Evolutionary conservation across 2,329 filamentous ascomycete genomes (phyloP), one percentile per base, ranked within the genome.

Genomic region (Botrytis pseudocinerea): DNA sequence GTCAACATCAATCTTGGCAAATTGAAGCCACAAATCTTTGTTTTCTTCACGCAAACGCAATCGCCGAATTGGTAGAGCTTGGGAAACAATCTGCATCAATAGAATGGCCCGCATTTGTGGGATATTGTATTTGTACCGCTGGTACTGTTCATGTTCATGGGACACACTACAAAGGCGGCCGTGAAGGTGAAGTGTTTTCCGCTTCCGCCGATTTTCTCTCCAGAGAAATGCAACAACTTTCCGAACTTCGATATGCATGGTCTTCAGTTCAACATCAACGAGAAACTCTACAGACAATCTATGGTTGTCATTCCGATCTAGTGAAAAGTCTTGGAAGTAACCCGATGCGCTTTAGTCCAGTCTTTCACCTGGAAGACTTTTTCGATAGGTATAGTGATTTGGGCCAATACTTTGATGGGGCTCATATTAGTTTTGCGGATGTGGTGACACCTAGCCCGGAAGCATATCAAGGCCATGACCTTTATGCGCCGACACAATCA

Each of bases 1-100:
- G 92, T 1, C 93, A 97, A 78, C 93, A 97, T 77, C 93, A 97
- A 80, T 95, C 93, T 42, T 97, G 94, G 94, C 94, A 97, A 80
- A 95, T 97, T 65, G 93, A 97, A 80, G 93, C 94, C 0, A 97
- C 93, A 0, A 95, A 96, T 78, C 87, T 95, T 80, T 97, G 94
- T 82, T 96, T 91, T 80, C 84, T 95, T 28, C 94, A 97, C 77
- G 93, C 94, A 9, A 97, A 97, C 79, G 93, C 93, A 8, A 95
- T 97, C 69, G 90, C 93, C 1, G 93, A 97, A 79, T 84, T 97
- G 4, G 91, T 94, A 7, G 92, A 95, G 79, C 87, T 95, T 25
- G 93, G 93, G 75, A 76, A 70, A 73, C 91, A 92, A 76, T 90
- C 91, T 1, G 88, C 89, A 1, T 88, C 91, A 3, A 89, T 95